phyloP scores from a whole-genome alignment of 768 basidiomycete genomes.

The Mycena capillaripes region DNA sequence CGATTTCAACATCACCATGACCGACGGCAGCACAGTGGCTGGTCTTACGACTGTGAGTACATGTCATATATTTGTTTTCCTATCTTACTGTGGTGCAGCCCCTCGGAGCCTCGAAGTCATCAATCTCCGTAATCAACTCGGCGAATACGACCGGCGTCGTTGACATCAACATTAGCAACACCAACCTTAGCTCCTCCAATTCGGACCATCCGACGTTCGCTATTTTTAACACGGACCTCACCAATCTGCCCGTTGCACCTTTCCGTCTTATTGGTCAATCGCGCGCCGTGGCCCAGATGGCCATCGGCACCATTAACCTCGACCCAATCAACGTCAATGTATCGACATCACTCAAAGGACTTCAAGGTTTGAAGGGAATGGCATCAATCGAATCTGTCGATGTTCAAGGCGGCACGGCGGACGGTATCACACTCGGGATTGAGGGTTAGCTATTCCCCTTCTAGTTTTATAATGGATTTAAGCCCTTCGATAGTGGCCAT shows the following conservation, averaged over 20 bases:
- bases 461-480: conserved; percentile 5
- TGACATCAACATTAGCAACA: conserved; percentile 72
- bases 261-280: conserved; percentile 75
- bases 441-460: conserved; percentile 54
- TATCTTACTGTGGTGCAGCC: conserved; percentile 55
- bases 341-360: conserved; percentile 68
- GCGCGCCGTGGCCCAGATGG: conserved; percentile 70
- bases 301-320: conserved; percentile 76
- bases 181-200: conserved; percentile 63
- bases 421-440: conserved; percentile 72
- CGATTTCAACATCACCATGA: conserved; percentile 69
- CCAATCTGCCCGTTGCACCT: conserved; percentile 58
- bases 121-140: conserved; percentile 64
- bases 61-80: not conserved
- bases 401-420: conserved; percentile 72
- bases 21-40: conserved; percentile 64
- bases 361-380: conserved; percentile 71
- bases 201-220: conserved; percentile 66
- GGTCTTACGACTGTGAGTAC: conserved; percentile 68
- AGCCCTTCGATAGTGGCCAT: conserved; percentile 62
- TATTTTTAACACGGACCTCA: conserved; percentile 68
- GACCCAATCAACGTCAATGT: conserved; percentile 82
- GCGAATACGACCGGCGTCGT: conserved; percentile 74
- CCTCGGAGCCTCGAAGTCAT: conserved; percentile 73
- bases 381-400: conserved; percentile 73